A percentile compares a stretch with the other conserved stretches of the same genome.
Conservation (phyloP, 352 stramenopile genomes). For the Pythium scleroteichum region DNA sequence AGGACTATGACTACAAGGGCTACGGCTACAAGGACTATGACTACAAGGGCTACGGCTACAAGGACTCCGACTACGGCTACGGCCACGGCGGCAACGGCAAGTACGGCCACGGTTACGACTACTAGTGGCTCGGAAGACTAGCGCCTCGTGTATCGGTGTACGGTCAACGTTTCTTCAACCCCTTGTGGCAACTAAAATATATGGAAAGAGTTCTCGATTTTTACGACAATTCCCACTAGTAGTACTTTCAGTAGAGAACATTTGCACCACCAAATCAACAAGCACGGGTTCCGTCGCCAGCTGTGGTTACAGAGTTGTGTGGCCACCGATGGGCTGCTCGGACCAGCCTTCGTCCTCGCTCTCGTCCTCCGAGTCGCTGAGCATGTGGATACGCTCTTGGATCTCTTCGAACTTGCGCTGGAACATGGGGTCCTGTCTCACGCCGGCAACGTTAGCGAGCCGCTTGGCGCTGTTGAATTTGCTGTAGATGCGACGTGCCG, state of each 20-base stretch:
- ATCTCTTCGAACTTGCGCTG: slow-evolving; percentile 63
- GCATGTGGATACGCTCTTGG: slow-evolving; percentile 57
- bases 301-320: background rate
- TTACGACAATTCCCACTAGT: no score
- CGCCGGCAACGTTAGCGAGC: slow-evolving; percentile 42
- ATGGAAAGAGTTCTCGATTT: no score
- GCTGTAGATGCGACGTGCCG: slow-evolving; percentile 25
- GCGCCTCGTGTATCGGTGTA: no score
- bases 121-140: no score
- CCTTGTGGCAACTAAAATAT: no score
- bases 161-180: no score
- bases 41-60: slow-evolving; percentile 8
- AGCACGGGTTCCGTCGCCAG: background rate
- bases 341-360: slow-evolving; percentile 28
- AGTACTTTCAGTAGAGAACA: no score
- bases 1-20: slow-evolving; percentile 1
- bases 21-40: slow-evolving; percentile 10
- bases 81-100: background rate
- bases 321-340: background rate
- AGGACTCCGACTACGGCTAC: background rate
- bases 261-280: background rate
- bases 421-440: slow-evolving; percentile 38
- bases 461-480: slow-evolving; percentile 46
- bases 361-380: slow-evolving; percentile 49
- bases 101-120: no score